phyloP scores from a whole-genome alignment of 176 grass and related monocot species.

The Avena sativa region DNA sequence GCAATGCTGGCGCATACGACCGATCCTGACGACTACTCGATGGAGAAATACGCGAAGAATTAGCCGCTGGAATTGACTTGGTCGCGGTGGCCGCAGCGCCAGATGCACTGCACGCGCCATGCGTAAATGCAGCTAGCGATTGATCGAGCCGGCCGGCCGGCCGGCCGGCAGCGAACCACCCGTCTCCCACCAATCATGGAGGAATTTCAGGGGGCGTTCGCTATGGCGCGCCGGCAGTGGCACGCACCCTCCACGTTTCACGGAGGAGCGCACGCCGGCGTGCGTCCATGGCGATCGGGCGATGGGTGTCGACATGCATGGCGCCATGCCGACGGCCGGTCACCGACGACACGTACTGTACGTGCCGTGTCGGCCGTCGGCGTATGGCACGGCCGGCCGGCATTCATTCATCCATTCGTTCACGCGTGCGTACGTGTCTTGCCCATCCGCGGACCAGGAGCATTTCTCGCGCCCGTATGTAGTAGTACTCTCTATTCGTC shows the following conservation, averaged over 20 bases:
- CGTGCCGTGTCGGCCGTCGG: neutral
- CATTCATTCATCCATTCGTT: neutral
- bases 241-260: conserved; percentile 1
- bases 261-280: neutral
- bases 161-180: conserved; percentile 9
- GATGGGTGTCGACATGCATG: neutral
- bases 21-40: neutral
- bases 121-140: conserved; percentile 20
- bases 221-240: neutral
- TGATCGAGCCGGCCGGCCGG: neutral
- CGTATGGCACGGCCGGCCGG: neutral
- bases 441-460: neutral
- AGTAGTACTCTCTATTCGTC: neutral
- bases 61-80: neutral
- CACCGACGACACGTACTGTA: neutral
- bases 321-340: conserved; percentile 33
- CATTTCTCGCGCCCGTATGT: neutral
- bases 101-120: neutral
- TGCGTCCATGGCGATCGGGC: neutral
- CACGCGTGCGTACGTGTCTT: neutral
- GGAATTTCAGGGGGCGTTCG: neutral
- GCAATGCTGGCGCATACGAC: neutral
- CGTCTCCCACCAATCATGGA: conserved; percentile 30
- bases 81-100: neutral
- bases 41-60: neutral